Conservation (phyloP, 2,329 filamentous ascomycete species). For the Fusarium praegraminearum region DNA sequence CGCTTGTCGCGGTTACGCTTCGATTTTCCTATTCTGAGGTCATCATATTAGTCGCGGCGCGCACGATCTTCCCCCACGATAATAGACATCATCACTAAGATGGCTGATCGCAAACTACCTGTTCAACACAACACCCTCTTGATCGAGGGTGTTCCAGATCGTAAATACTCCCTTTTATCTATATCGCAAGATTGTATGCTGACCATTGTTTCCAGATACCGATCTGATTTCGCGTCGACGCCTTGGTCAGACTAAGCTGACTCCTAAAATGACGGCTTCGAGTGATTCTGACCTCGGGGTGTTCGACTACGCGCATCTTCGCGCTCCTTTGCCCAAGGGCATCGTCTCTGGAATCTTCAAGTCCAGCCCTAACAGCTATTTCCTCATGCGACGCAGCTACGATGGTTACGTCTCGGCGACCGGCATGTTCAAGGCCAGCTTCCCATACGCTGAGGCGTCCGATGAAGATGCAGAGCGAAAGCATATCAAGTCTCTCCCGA, state of each 20-base stretch:
- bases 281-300: conserved; percentile 82
- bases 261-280: conserved; percentile 82
- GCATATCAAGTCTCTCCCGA: conserved; percentile 84
- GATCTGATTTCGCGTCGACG: conserved; percentile 86
- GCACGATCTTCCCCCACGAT: conserved; percentile 33
- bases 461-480: conserved; percentile 83
- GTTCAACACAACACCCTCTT: conserved; percentile 74
- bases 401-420: conserved; percentile 88
- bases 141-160: conserved; percentile 70
- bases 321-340: conserved; percentile 91
- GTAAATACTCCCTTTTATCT: conserved; percentile 58
- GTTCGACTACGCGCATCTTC: conserved; percentile 96
- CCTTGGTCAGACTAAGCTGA: conserved; percentile 91
- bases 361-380: conserved; percentile 90
- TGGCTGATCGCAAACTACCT: conserved; percentile 66
- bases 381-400: conserved; percentile 90
- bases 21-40: conserved; percentile 31
- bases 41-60: conserved; percentile 40
- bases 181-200: conserved; percentile 40
- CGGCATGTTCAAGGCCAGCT: conserved; percentile 93
- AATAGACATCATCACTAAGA: conserved; percentile 57
- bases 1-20: conserved; percentile 32
- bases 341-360: conserved; percentile 94
- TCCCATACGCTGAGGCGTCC: conserved; percentile 77
- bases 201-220: conserved; percentile 63